Evolutionary conservation across 345 rosid species (phyloP), one percentile per base, ranked within the genome.

Genomic region (Linum tenue): DNA sequence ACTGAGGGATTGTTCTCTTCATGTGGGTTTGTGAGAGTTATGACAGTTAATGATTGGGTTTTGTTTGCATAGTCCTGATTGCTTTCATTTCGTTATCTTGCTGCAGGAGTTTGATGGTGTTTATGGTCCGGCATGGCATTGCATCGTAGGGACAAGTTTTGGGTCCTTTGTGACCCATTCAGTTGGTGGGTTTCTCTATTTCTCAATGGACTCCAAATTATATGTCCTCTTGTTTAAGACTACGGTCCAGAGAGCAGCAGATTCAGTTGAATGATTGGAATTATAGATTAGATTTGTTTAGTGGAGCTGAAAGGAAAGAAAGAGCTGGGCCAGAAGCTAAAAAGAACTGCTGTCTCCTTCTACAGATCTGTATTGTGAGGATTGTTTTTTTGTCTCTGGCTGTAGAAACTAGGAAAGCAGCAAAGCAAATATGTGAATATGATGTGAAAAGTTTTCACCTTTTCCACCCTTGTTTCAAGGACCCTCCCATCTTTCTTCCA

Each of bases 51-150:
- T 37, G 39, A 35, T 55, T 70, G 64, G 42, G 66, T 63, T 35
- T 44, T 4, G 31, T 7, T 22, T 22, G 31, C 31, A 57, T 31
- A 22, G 58, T 67, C 39, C 12, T 15, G 36, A n/a, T 22, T 22
- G 31, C 31, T 22, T 62, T 37, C 3, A 38, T n/a, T 48, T 39
- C 16, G 10, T 60, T 7, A 15, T 43, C 36, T 70, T 35, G 59
- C 62, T 67, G 77, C 81, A 83, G 88, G 88, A 81, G 67, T 83
- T 83, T 65, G 88, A 83, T 81, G 79, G 75, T 59, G 80, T 70
- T 1, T 81, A 83, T 70, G 87, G 87, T 42, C 87, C 87, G 42
- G 85, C 87, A 0, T 83, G 87, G 87, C 87, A 83, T 72, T 83
- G 88, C 59, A 81, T 83, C 14, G 88, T 83, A 57, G 88, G 88